phyloP scores from a whole-genome alignment of 2,329 filamentous ascomycete species.

The Penicillium sp. region DNA sequence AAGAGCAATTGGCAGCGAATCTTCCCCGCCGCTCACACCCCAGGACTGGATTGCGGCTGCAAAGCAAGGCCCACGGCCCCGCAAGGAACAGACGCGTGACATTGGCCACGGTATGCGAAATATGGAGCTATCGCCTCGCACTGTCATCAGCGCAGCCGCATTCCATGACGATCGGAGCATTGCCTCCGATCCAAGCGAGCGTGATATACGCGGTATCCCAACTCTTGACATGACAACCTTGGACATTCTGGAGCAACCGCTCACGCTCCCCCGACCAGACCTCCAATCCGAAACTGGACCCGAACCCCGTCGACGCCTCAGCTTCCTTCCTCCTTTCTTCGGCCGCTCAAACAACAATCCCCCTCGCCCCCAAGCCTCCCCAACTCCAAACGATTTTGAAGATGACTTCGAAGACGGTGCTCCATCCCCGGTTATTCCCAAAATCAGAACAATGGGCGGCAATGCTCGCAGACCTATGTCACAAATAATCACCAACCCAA shows the following conservation, averaged over 20 bases:
- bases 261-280: conserved; percentile 15
- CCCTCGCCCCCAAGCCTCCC: conserved; percentile 29
- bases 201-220: conserved; percentile 27
- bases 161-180: conserved; percentile 31
- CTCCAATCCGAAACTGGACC: conserved; percentile 18
- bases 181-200: conserved; percentile 26
- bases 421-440: conserved; percentile 37
- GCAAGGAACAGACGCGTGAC: conserved; percentile 14
- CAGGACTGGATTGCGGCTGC: conserved; percentile 46
- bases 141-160: conserved; percentile 23
- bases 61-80: conserved; percentile 24
- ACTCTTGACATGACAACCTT: conserved; percentile 35
- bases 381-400: conserved; percentile 22
- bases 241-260: conserved; percentile 27
- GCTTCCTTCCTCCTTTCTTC: conserved; percentile 39
- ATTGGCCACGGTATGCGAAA: conserved; percentile 5
- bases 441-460: conserved; percentile 25
- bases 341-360: conserved; percentile 26
- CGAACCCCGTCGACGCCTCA: conserved; percentile 35
- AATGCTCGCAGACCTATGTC: conserved; percentile 13
- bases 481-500: conserved; percentile 16
- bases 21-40: conserved; percentile 39
- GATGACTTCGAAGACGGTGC: conserved; percentile 33
- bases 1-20: conserved; percentile 8
- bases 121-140: conserved; percentile 5